These are phyloP conservation scores for Globisporangium carolinianum DNA, from an alignment of 352 stramenopile species.

Conservation along the genomic window DNA sequence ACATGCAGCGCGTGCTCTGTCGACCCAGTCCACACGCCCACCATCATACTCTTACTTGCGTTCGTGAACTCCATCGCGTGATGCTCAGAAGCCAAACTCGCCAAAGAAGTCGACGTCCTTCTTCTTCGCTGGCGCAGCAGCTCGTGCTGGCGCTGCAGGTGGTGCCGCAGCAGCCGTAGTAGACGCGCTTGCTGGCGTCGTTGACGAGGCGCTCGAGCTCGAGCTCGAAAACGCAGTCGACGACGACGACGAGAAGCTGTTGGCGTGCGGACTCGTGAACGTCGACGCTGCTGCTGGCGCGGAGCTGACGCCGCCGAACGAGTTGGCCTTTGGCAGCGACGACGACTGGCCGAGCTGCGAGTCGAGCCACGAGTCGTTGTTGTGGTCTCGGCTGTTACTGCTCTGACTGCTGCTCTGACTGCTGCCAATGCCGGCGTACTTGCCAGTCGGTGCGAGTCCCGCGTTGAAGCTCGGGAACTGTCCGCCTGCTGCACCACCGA, in stretches of 20 bases:
- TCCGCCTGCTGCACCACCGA: conserved; percentile 2
- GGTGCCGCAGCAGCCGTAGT: conserved; percentile 7
- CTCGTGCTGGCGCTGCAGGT: conserved; percentile 8
- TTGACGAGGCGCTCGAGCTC: conserved; percentile 15
- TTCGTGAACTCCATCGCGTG: neutral
- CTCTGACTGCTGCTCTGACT: conserved; percentile 17
- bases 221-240: conserved; percentile 23
- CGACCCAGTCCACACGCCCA: neutral
- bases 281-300: conserved; percentile 3
- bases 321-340: conserved; percentile 21
- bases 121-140: conserved; percentile 37
- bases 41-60: neutral
- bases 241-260: conserved; percentile 37
- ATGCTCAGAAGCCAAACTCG: conserved; percentile 66
- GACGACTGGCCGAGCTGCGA: conserved; percentile 27
- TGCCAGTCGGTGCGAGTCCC: conserved; percentile 43
- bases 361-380: conserved; percentile 70
- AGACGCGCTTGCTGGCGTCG: conserved; percentile 13
- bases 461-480: conserved; percentile 56
- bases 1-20: neutral
- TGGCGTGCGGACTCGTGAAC: conserved; percentile 20
- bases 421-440: conserved; percentile 58
- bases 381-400: conserved; percentile 27
- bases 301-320: conserved; percentile 20
- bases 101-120: conserved; percentile 84